Evolutionary conservation across 1,284 basidiomycete species (phyloP).

Genomic region (Cryptococcus sp.): DNA sequence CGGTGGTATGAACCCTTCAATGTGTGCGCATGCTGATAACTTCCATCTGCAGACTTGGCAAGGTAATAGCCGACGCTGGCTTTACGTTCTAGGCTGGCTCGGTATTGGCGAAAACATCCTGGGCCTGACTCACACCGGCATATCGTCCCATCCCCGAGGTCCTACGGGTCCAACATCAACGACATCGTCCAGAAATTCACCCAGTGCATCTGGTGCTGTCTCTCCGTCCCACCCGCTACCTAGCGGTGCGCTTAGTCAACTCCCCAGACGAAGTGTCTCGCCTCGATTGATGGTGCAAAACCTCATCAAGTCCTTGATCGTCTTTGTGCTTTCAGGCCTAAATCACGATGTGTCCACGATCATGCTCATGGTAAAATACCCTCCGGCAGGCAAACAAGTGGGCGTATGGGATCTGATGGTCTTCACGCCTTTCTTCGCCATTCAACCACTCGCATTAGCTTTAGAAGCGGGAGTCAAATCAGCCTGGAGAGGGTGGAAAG

Average conservation of each 20-base stretch:
- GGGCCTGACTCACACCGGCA: slow-evolving; percentile 40
- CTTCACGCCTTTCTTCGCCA: slow-evolving; percentile 43
- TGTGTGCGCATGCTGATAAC: not conserved
- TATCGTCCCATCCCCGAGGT: slow-evolving; percentile 15
- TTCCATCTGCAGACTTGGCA: slow-evolving; percentile 42
- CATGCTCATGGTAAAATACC: slow-evolving; percentile 24
- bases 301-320: slow-evolving; percentile 43
- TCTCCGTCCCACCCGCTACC: slow-evolving; percentile 35
- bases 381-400: not conserved
- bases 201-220: slow-evolving; percentile 20
- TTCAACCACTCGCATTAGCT: slow-evolving; percentile 43
- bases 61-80: slow-evolving; percentile 40
- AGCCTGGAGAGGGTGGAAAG: slow-evolving; percentile 31
- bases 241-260: slow-evolving; percentile 7
- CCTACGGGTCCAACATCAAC: not conserved
- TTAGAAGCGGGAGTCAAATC: slow-evolving; percentile 39
- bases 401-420: slow-evolving; percentile 18
- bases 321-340: slow-evolving; percentile 43
- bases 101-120: slow-evolving; percentile 44
- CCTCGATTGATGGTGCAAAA: slow-evolving; percentile 27
- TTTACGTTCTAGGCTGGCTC: slow-evolving; percentile 43
- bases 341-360: slow-evolving; percentile 41
- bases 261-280: slow-evolving; percentile 8
- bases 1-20: not conserved
- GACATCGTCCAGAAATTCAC: slow-evolving; percentile 7